Evolutionary conservation across 495 filamentous ascomycete genomes (phyloP).

Genomic region (Clohesyomyces aquaticus): DNA sequence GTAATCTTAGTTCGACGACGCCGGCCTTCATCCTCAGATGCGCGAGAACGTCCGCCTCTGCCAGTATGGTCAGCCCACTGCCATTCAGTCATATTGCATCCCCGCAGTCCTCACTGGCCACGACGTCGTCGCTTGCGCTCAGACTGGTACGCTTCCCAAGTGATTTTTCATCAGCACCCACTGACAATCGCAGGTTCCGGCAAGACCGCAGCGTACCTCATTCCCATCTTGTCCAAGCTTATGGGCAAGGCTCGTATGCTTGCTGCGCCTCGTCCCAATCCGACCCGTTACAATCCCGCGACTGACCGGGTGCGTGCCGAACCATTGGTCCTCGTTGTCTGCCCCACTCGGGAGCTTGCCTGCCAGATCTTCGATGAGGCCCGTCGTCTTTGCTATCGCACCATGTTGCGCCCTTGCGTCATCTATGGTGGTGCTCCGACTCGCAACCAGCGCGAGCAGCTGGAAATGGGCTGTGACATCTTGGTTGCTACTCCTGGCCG

Average conservation of each 20-base stretch:
- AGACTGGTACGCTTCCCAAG: slow-evolving; percentile 87
- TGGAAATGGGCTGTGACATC: slow-evolving; percentile 84
- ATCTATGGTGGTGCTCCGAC: slow-evolving; percentile 82
- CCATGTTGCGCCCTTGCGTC: slow-evolving; percentile 91
- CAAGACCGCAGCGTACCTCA: slow-evolving; percentile 91
- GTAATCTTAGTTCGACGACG: slow-evolving; percentile 53
- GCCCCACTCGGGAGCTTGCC: slow-evolving; percentile 84
- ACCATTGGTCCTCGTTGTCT: slow-evolving; percentile 84
- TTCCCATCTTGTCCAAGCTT: slow-evolving; percentile 84
- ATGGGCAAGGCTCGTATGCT: slow-evolving; percentile 94
- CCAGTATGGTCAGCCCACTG: slow-evolving; percentile 70
- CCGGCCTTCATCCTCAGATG: slow-evolving; percentile 85
- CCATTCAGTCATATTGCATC: slow-evolving; percentile 82
- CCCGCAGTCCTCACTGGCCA: slow-evolving; percentile 71
- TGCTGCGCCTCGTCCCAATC: slow-evolving; percentile 71
- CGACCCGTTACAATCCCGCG: slow-evolving; percentile 49
- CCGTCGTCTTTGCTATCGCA: slow-evolving; percentile 86
- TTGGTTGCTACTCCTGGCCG: slow-evolving; percentile 88
- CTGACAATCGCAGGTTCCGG: slow-evolving; percentile 88
- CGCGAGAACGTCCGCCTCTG: slow-evolving; percentile 73
- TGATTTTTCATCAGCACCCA: too few species aligned
- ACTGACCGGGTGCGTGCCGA: slow-evolving; percentile 66
- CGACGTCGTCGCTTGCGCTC: slow-evolving; percentile 85
- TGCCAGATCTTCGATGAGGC: slow-evolving; percentile 94
- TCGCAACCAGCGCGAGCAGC: slow-evolving; percentile 66